A percentile compares a stretch with the other conserved stretches of the same genome.
These are phyloP conservation scores for Lathyrus oleraceus DNA, from an alignment of 306 rosid genomes.

Conservation along the genomic window DNA sequence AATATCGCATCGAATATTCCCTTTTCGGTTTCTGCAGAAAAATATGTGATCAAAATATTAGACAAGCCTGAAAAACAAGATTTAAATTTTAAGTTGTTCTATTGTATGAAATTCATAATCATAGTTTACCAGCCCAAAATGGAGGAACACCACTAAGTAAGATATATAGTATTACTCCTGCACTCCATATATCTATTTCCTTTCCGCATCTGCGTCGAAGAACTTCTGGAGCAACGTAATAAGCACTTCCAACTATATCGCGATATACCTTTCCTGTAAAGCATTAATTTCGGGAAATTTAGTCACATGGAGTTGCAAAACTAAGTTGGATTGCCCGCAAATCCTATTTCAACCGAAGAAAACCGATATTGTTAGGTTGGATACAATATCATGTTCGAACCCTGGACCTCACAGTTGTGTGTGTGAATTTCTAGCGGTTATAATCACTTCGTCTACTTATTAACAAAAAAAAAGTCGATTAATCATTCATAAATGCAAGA, in stretches of 20 bases:
- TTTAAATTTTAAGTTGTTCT: not conserved
- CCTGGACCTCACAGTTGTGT: too few relatives aligned
- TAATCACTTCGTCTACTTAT: too few relatives aligned
- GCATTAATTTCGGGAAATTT: conserved; percentile 22
- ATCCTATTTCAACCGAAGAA: too few relatives aligned
- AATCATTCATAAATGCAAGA: not conserved
- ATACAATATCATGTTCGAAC: too few relatives aligned
- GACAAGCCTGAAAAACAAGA: not conserved
- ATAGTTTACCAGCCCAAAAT: conserved; percentile 91
- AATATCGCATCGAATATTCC: conserved; percentile 88
- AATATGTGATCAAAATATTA: conserved; percentile 9
- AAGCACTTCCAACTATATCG: conserved; percentile 91
- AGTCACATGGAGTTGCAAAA: not conserved
- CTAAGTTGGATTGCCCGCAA: too few relatives aligned
- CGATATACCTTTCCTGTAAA: conserved; percentile 76
- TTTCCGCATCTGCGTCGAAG: conserved; percentile 74
- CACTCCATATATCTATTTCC: conserved; percentile 90
- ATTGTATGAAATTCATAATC: conserved; percentile 5
- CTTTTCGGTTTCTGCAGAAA: conserved; percentile 71
- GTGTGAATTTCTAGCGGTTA: too few relatives aligned
- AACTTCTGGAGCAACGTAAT: conserved; percentile 93
- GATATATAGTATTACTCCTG: conserved; percentile 82
- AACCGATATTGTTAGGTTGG: too few relatives aligned
- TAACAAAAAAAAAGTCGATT: not conserved
- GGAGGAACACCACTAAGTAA: conserved; percentile 95